phyloP scores from a whole-genome alignment of 1,139 yeast species.

The Suhomyces atakaporum region DNA sequence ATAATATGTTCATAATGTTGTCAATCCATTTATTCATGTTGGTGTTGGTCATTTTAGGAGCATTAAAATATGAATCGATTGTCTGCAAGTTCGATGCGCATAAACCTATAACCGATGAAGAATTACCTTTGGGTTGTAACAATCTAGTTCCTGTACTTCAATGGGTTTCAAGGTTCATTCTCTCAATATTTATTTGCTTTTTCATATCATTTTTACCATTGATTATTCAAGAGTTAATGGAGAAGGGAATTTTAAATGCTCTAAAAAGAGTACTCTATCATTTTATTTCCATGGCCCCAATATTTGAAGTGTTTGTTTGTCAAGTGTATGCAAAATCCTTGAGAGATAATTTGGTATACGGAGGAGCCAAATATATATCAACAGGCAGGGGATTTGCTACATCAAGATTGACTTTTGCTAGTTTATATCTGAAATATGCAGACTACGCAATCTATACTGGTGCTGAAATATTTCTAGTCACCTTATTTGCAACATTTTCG shows the following conservation, averaged over 20 bases:
- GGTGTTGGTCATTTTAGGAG: slow-evolving; percentile 66
- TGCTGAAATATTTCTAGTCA: slow-evolving; percentile 52
- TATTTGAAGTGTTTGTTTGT: slow-evolving; percentile 86
- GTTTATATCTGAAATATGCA: slow-evolving; percentile 66
- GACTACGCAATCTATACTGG: slow-evolving; percentile 69
- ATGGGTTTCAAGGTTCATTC: slow-evolving; percentile 80
- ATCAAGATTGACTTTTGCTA: slow-evolving; percentile 58
- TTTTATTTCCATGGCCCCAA: slow-evolving; percentile 71
- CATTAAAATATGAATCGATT: slow-evolving; percentile 61
- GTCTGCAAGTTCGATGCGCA: slow-evolving; percentile 57
- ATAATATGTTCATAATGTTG: slow-evolving; percentile 74
- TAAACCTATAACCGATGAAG: slow-evolving; percentile 59
- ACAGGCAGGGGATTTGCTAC: slow-evolving; percentile 90
- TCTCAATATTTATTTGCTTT: slow-evolving; percentile 81
- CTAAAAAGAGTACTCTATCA: slow-evolving; percentile 61
- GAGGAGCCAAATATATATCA: slow-evolving; percentile 82
- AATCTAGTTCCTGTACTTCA: slow-evolving; percentile 71
- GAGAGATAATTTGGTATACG: slow-evolving; percentile 67
- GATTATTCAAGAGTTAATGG: slow-evolving; percentile 75
- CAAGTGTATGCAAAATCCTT: slow-evolving; percentile 78
- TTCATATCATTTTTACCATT: slow-evolving; percentile 82
- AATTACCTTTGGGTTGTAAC: slow-evolving; percentile 72
- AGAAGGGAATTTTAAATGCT: slow-evolving; percentile 71
- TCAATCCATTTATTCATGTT: slow-evolving; percentile 74
- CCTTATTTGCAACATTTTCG: slow-evolving; percentile 63